Evolutionary conservation across 345 rosid genomes (phyloP).

Genomic region (Clarkia xantiana): DNA sequence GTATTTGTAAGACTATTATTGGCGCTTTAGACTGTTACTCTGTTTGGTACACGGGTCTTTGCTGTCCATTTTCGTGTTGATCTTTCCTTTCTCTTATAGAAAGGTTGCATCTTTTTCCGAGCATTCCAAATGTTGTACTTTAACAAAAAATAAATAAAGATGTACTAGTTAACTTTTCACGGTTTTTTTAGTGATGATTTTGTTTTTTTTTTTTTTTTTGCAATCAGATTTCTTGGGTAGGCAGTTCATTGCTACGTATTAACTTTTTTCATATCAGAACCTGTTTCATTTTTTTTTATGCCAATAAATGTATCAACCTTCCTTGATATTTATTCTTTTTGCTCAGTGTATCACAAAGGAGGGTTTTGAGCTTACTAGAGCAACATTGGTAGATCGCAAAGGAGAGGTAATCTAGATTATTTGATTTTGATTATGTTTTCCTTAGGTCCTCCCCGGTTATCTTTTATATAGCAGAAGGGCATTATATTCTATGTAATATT

Average conservation of each 20-base stretch:
- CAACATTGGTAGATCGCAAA: slow-evolving; percentile 62
- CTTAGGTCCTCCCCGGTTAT: no score
- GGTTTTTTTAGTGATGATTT: no score
- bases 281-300: not conserved
- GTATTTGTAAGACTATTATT: slow-evolving; percentile 1
- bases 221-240: no score
- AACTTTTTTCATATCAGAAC: not conserved
- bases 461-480: not conserved
- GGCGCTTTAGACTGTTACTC: not conserved
- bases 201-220: no score
- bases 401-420: slow-evolving; percentile 47
- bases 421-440: not conserved
- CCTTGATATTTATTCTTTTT: slow-evolving; percentile 1
- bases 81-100: no score
- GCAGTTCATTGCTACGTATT: no score
- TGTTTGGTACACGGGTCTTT: no score
- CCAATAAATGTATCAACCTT: slow-evolving; percentile 1
- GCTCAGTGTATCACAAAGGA: slow-evolving; percentile 62
- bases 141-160: no score
- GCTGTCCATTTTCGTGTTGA: no score
- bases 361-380: slow-evolving; percentile 86
- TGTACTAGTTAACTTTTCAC: no score
- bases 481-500: not conserved
- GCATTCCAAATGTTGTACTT: no score
- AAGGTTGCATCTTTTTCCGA: no score